Conservation (phyloP, 2,329 filamentous ascomycete genomes). For the Talaromyces sp. region DNA sequence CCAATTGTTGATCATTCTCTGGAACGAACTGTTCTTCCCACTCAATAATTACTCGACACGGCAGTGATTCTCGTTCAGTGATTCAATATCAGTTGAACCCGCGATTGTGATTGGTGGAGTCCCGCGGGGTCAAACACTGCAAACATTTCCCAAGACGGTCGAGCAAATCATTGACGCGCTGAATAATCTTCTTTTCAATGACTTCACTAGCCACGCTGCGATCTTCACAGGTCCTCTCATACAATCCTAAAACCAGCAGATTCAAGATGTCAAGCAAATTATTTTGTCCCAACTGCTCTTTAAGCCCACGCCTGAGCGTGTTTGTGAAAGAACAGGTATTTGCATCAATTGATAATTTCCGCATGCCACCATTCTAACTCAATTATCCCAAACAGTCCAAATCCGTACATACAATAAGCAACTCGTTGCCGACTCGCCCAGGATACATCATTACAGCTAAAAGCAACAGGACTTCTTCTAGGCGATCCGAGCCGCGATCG, state of each 20-base stretch:
- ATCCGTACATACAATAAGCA: conserved; percentile 8
- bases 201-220: background rate
- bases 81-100: background rate
- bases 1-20: conserved; percentile 66
- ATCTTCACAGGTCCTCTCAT: background rate
- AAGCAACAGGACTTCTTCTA: background rate
- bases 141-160: conserved; percentile 25
- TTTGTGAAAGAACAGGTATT: conserved; percentile 17
- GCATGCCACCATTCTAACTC: background rate
- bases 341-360: background rate
- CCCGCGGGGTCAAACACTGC: conserved; percentile 29
- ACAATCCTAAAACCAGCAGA: background rate
- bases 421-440: background rate
- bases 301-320: conserved; percentile 4
- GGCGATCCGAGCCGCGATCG: background rate
- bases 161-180: conserved; percentile 12
- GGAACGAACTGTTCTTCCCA: conserved; percentile 51
- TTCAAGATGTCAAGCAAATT: conserved; percentile 16
- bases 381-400: background rate
- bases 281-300: conserved; percentile 14
- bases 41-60: background rate
- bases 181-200: conserved; percentile 14
- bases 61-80: too few relatives aligned
- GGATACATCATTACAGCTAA: background rate
- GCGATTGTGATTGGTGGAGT: background rate